Conservation (phyloP, 2,329 filamentous ascomycete species). For the Neofusicoccum laricinum region DNA sequence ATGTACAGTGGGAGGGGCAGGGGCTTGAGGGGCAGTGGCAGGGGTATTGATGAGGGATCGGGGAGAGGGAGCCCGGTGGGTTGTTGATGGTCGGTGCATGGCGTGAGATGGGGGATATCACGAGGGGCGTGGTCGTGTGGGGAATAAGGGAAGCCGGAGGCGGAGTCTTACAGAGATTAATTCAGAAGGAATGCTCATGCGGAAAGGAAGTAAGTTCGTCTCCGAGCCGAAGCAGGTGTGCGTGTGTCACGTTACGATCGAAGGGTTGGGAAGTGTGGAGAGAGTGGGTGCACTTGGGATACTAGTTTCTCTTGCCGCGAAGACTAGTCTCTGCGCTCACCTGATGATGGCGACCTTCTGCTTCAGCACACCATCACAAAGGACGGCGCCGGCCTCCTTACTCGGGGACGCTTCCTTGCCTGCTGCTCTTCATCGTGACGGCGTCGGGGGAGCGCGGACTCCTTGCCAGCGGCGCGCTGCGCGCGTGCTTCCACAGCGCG, state of each 20-base stretch:
- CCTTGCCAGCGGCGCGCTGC: too few species aligned
- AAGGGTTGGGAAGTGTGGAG: not conserved
- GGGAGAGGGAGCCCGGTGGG: not conserved
- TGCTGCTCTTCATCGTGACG: too few species aligned
- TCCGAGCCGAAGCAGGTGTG: not conserved
- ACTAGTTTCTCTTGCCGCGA: too few species aligned
- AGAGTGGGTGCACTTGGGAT: too few species aligned
- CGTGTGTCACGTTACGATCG: not conserved
- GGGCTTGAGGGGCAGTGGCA: slow-evolving; percentile 2
- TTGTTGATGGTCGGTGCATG: not conserved
- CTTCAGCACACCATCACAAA: too few species aligned
- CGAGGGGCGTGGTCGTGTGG: not conserved
- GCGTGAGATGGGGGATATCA: too few species aligned
- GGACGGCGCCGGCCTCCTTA: too few species aligned
- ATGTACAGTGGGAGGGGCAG: slow-evolving; percentile 5
- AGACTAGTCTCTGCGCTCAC: too few species aligned
- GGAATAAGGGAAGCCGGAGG: not conserved
- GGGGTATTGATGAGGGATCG: slow-evolving; percentile 14
- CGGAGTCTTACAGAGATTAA: not conserved
- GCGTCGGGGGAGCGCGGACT: too few species aligned
- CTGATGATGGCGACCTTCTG: too few species aligned
- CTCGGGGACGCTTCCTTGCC: too few species aligned
- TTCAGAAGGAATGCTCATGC: not conserved
- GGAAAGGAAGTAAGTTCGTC: not conserved
- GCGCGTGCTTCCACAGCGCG: too few species aligned